Evolutionary conservation across 2,329 filamentous ascomycete species (phyloP).

Genomic region (Thielaviopsis punctulata): DNA sequence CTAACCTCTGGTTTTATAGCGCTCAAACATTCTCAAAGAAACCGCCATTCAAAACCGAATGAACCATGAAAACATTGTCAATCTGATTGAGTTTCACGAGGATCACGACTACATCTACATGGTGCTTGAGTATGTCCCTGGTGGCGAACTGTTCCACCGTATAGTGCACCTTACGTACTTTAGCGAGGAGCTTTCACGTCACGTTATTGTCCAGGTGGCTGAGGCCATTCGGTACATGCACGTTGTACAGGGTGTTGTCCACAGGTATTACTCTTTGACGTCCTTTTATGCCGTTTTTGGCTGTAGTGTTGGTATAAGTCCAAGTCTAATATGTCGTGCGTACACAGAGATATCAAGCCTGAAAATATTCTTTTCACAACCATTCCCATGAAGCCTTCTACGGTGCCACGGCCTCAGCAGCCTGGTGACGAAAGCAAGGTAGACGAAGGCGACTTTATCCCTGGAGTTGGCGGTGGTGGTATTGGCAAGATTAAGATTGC

Average conservation of each 20-base stretch:
- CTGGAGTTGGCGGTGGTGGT: slow-evolving; percentile 66
- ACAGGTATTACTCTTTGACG: slow-evolving; percentile 51
- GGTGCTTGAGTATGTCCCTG: slow-evolving; percentile 82
- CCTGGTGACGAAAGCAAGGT: slow-evolving; percentile 93
- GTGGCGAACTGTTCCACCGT: slow-evolving; percentile 94
- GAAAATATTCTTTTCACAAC: slow-evolving; percentile 93
- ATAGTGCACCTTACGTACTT: slow-evolving; percentile 98
- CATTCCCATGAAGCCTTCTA: slow-evolving; percentile 63
- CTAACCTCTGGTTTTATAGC: slow-evolving; percentile 31
- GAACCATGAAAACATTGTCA: slow-evolving; percentile 91
- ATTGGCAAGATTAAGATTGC: slow-evolving; percentile 95
- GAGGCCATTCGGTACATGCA: slow-evolving; percentile 82
- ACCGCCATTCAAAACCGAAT: slow-evolving; percentile 97
- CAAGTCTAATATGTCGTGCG: not conserved
- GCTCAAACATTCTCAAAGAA: slow-evolving; percentile 95
- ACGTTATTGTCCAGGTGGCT: slow-evolving; percentile 92
- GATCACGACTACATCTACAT: slow-evolving; percentile 96
- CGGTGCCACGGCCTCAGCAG: slow-evolving; percentile 59
- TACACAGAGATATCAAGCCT: slow-evolving; percentile 86
- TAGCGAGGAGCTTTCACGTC: slow-evolving; percentile 83
- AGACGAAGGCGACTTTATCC: slow-evolving; percentile 85
- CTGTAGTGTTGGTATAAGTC: not conserved
- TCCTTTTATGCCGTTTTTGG: not conserved
- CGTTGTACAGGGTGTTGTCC: slow-evolving; percentile 86
- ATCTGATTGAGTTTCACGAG: slow-evolving; percentile 84